phyloP scores from a whole-genome alignment of 768 basidiomycete genomes.

The Lepiota venenata region DNA sequence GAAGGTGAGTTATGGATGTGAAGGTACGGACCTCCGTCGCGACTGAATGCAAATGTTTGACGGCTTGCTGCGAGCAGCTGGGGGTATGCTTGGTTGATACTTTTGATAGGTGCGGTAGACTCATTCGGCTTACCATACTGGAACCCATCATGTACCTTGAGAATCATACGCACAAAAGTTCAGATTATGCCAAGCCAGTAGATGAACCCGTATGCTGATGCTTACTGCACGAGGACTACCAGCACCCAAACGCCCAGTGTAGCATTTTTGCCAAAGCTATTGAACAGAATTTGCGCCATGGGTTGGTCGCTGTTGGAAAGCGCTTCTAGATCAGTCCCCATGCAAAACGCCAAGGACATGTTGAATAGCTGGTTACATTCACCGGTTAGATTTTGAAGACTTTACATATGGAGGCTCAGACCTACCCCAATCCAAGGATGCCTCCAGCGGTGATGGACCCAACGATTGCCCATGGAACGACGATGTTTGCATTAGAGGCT shows the following conservation, averaged over 20 bases:
- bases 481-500: conserved; percentile 62
- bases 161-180: neutral
- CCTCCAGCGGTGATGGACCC: conserved; percentile 52
- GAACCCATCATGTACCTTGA: conserved; percentile 61
- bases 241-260: conserved; percentile 36
- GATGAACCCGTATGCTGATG: conserved; percentile 1
- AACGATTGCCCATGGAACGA: conserved; percentile 69
- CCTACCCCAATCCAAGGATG: conserved; percentile 58
- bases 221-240: conserved; percentile 37
- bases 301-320: conserved; percentile 48
- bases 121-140: conserved; percentile 36
- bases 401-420: neutral
- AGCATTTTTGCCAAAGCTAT: conserved; percentile 36
- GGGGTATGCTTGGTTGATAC: neutral
- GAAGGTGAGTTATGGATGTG: neutral
- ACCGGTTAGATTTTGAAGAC: neutral
- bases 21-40: conserved; percentile 46
- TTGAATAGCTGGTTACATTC: conserved; percentile 43
- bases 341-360: conserved; percentile 60
- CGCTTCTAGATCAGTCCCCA: conserved; percentile 46
- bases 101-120: neutral
- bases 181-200: neutral
- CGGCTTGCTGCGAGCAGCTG: conserved; percentile 34
- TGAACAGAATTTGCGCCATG: conserved; percentile 58
- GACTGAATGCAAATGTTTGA: conserved; percentile 69